These are phyloP conservation scores for Sporothrix euskadiensis DNA, from an alignment of 2,329 filamentous ascomycete species.

Conservation along the genomic window DNA sequence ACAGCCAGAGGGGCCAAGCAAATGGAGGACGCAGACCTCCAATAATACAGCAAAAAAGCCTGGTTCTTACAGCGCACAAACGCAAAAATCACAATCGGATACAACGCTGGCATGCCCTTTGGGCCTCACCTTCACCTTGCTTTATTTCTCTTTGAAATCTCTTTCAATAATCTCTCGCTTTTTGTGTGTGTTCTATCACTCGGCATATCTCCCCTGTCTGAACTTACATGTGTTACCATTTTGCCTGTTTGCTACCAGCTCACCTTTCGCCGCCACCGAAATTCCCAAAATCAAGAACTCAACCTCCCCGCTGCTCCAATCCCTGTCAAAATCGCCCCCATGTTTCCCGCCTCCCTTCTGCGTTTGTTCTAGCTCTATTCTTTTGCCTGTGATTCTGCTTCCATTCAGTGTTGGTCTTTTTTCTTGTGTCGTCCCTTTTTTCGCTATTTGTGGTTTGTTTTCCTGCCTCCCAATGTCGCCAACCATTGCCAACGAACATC, in stretches of 20 bases:
- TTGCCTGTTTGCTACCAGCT: background rate
- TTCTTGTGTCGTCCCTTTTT: background rate
- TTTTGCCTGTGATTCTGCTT: background rate
- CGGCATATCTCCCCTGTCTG: background rate
- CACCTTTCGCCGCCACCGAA: slow-evolving; percentile 20
- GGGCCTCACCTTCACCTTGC: background rate
- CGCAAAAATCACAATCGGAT: background rate
- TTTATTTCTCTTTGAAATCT: background rate
- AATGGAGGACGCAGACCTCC: background rate
- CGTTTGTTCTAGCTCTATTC: slow-evolving; percentile 1
- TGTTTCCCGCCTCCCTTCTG: slow-evolving; percentile 20
- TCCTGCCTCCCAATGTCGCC: slow-evolving; percentile 1
- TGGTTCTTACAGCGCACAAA: slow-evolving; percentile 11
- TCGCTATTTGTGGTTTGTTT: background rate
- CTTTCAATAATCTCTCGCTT: background rate
- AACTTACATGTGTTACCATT: background rate
- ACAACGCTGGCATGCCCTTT: background rate
- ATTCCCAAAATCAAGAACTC: slow-evolving; percentile 1
- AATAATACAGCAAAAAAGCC: background rate
- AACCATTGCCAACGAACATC: background rate
- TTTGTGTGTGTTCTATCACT: background rate
- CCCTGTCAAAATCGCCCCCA: slow-evolving; percentile 14
- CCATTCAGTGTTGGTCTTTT: background rate
- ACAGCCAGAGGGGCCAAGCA: background rate
- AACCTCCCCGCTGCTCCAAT: background rate